Percentiles rank a stretch among this genome's conserved stretches.
phyloP scores from a whole-genome alignment of 192 early-diverging fungal species.

The Backusella mclennaniae region DNA sequence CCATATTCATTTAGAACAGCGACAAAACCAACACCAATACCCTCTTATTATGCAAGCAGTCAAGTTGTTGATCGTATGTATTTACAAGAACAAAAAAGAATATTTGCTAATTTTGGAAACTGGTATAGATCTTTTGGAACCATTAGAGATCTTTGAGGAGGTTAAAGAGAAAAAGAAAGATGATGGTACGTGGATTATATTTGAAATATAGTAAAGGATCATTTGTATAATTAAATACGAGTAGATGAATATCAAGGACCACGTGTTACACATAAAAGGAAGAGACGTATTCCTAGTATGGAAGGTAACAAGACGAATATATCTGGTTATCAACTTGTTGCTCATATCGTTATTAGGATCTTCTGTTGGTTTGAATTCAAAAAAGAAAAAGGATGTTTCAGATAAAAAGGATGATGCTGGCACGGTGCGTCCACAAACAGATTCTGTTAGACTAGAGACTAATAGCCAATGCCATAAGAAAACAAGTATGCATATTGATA shows the following conservation, averaged over 20 bases:
- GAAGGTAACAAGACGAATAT: background rate
- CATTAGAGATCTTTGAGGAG: background rate
- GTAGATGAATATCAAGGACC: background rate
- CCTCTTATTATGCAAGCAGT: background rate
- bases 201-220: background rate
- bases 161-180: background rate
- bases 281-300: background rate
- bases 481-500: too few species aligned
- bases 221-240: background rate
- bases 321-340: background rate
- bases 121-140: background rate
- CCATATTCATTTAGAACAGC: background rate
- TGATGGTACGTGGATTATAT: background rate
- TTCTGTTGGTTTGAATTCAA: background rate
- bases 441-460: too few species aligned
- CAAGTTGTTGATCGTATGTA: background rate
- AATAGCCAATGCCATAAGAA: too few species aligned
- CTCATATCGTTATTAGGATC: background rate
- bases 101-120: background rate
- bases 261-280: background rate
- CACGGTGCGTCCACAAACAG: too few species aligned
- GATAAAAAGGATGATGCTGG: background rate
- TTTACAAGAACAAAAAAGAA: background rate
- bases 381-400: background rate
- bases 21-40: background rate